phyloP scores from a whole-genome alignment of 768 basidiomycete genomes.

The Pulveroboletus sp. region DNA sequence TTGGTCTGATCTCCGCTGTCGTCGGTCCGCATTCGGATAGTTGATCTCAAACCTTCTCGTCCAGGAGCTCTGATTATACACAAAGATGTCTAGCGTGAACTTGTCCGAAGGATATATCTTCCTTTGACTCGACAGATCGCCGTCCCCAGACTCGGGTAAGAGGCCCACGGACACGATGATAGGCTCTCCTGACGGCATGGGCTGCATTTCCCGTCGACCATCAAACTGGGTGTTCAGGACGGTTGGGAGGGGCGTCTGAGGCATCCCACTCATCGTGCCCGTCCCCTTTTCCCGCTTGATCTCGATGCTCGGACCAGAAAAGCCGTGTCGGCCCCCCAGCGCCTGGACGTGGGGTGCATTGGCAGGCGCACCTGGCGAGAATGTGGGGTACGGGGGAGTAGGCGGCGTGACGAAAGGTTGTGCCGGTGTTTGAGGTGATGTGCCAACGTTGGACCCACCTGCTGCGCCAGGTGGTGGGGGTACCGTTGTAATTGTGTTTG shows the following conservation, averaged over 20 bases:
- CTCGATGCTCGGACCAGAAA: slow-evolving; percentile 59
- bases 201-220: slow-evolving; percentile 17
- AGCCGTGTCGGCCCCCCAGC: slow-evolving; percentile 45
- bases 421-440: slow-evolving; percentile 9
- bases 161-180: slow-evolving; percentile 70
- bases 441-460: not conserved
- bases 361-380: slow-evolving; percentile 42
- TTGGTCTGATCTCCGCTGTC: slow-evolving; percentile 36
- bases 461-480: slow-evolving; percentile 30
- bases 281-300: slow-evolving; percentile 56
- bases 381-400: slow-evolving; percentile 75
- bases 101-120: slow-evolving; percentile 69
- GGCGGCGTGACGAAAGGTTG: slow-evolving; percentile 37
- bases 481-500: slow-evolving; percentile 33
- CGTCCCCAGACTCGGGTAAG: slow-evolving; percentile 24
- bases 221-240: slow-evolving; percentile 42
- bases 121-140: slow-evolving; percentile 23
- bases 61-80: slow-evolving; percentile 78
- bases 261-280: slow-evolving; percentile 30
- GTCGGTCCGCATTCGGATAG: slow-evolving; percentile 52
- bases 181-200: slow-evolving; percentile 42
- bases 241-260: slow-evolving; percentile 55
- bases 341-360: slow-evolving; percentile 55
- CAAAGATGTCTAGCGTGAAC: slow-evolving; percentile 83
- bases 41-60: slow-evolving; percentile 74